A percentile compares a stretch with the other conserved stretches of the same genome.
Conservation (phyloP, 176 grass and related monocot genomes). For the Lolium multiflorum region DNA sequence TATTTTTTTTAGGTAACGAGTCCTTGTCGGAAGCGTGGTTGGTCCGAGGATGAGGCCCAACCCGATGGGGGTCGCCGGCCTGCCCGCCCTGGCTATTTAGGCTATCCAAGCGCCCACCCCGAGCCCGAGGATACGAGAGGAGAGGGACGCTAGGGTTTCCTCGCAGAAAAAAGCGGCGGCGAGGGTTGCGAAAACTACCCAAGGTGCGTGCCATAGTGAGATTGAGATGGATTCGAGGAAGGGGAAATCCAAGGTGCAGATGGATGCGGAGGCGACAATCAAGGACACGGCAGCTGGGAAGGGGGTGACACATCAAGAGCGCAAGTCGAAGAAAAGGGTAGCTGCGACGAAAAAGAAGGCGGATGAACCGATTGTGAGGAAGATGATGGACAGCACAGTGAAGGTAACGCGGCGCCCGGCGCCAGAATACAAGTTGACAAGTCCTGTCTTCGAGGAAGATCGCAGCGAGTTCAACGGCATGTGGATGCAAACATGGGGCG, state of each 20-base stretch:
- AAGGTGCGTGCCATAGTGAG: neutral
- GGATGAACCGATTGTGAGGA: too few species aligned
- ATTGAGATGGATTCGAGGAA: neutral
- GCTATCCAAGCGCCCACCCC: too few species aligned
- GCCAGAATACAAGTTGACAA: neutral
- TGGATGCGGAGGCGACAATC: neutral
- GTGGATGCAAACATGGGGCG: neutral
- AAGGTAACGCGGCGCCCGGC: neutral
- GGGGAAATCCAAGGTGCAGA: neutral
- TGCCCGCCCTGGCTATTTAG: too few species aligned
- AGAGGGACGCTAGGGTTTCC: neutral
- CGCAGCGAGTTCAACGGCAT: neutral
- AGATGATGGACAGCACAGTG: too few species aligned
- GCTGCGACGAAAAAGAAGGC: too few species aligned
- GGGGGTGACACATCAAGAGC: too few species aligned
- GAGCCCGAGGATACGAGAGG: too few species aligned
- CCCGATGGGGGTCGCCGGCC: too few species aligned
- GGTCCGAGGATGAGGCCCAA: too few species aligned
- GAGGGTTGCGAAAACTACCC: neutral
- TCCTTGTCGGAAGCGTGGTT: too few species aligned
- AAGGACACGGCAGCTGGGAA: neutral
- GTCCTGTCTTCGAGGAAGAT: neutral
- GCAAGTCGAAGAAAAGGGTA: too few species aligned
- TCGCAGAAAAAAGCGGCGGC: neutral
- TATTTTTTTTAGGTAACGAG: too few species aligned